Conservation (phyloP, 768 basidiomycete genomes). For the Russula foetens region DNA sequence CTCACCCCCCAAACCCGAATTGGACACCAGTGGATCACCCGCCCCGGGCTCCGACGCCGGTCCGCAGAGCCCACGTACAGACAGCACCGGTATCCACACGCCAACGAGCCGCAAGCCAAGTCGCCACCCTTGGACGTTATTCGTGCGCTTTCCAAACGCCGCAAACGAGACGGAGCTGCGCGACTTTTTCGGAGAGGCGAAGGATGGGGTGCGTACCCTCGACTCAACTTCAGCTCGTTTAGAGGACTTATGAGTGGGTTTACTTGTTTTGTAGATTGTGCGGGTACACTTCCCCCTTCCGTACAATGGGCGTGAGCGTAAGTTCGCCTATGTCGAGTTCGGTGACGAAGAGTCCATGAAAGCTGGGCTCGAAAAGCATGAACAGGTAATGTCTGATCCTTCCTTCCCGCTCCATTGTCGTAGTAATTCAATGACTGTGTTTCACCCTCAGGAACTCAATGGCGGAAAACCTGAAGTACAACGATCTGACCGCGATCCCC, state of each 20-base stretch:
- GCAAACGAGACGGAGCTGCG: slow-evolving; percentile 57
- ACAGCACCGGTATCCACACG: slow-evolving; percentile 58
- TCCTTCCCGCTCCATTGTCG: background rate
- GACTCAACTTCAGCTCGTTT: background rate
- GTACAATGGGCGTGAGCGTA: slow-evolving; percentile 41
- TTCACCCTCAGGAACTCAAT: slow-evolving; percentile 50
- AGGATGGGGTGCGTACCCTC: slow-evolving; percentile 46
- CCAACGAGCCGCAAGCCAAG: slow-evolving; percentile 57
- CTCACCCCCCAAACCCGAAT: slow-evolving; percentile 27
- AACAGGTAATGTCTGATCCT: slow-evolving; percentile 43
- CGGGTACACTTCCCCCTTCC: slow-evolving; percentile 51
- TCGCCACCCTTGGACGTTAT: slow-evolving; percentile 79
- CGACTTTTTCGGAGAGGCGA: slow-evolving; percentile 70
- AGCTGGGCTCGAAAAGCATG: slow-evolving; percentile 64
- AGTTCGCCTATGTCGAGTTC: slow-evolving; percentile 84
- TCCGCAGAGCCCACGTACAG: slow-evolving; percentile 36
- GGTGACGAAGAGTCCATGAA: slow-evolving; percentile 83
- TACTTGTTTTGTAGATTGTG: slow-evolving; percentile 43
- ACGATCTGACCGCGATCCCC: slow-evolving; percentile 53
- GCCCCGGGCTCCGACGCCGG: slow-evolving; percentile 31
- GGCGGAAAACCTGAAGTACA: slow-evolving; percentile 59
- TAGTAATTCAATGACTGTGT: slow-evolving; percentile 11
- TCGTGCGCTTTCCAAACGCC: slow-evolving; percentile 54
- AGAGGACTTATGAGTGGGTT: background rate
- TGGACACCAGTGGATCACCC: slow-evolving; percentile 9